These are phyloP conservation scores for Sugiyamaella marilandica DNA, from an alignment of 805 yeast species.

Conservation along the genomic window DNA sequence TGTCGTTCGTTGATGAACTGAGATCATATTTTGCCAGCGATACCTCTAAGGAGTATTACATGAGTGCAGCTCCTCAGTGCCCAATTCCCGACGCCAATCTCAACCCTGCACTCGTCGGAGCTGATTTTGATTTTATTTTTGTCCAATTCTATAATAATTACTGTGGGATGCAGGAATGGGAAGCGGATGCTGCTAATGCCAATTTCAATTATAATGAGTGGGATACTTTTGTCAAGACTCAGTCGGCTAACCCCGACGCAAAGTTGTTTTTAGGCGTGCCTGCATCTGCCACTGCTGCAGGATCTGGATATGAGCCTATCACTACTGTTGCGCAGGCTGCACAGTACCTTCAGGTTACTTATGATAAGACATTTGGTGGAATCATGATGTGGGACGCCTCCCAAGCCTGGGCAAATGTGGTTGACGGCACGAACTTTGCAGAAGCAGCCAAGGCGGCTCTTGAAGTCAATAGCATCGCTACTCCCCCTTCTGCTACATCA, in stretches of 20 bases:
- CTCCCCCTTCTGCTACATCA: slow-evolving; percentile 10
- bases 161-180: slow-evolving; percentile 34
- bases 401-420: slow-evolving; percentile 44
- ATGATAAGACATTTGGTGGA: slow-evolving; percentile 46
- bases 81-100: slow-evolving; percentile 53
- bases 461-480: neutral
- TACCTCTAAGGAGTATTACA: slow-evolving; percentile 41
- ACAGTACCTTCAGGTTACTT: slow-evolving; percentile 21
- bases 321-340: slow-evolving; percentile 25
- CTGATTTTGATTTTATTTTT: slow-evolving; percentile 54
- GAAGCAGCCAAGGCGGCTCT: slow-evolving; percentile 11
- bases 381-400: slow-evolving; percentile 86
- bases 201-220: slow-evolving; percentile 46
- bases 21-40: slow-evolving; percentile 25
- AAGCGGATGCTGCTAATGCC: slow-evolving; percentile 17
- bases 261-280: slow-evolving; percentile 62
- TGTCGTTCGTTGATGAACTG: slow-evolving; percentile 40
- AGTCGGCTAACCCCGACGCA: slow-evolving; percentile 48
- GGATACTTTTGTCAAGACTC: slow-evolving; percentile 44
- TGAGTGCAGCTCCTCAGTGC: slow-evolving; percentile 68
- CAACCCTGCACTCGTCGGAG: slow-evolving; percentile 39
- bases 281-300: slow-evolving; percentile 47
- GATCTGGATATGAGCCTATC: slow-evolving; percentile 46
- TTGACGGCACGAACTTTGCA: slow-evolving; percentile 42
- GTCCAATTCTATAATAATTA: slow-evolving; percentile 64